Conservation (phyloP, 75 land plant genomes). For the Sequoia sempervirens region DNA sequence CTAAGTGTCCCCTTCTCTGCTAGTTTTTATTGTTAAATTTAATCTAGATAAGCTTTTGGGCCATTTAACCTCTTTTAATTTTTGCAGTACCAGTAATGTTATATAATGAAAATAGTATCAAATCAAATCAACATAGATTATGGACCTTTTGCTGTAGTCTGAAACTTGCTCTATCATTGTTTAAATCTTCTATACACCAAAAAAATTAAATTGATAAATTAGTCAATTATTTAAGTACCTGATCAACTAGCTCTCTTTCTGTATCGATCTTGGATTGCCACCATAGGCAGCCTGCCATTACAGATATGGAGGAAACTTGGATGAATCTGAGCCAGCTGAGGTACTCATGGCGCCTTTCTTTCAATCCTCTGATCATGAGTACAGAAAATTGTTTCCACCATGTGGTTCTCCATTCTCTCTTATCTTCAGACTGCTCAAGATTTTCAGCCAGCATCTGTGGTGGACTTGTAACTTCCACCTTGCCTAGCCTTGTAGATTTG, state of each 20-base stretch:
- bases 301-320: slow-evolving; percentile 32
- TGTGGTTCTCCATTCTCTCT: slow-evolving; percentile 32
- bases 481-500: slow-evolving; percentile 10
- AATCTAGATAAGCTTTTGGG: background rate
- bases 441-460: background rate
- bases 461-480: background rate
- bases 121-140: background rate
- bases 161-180: background rate
- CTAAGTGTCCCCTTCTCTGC: background rate
- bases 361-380: slow-evolving; percentile 42
- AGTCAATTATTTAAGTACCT: background rate
- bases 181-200: background rate
- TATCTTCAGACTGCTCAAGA: background rate
- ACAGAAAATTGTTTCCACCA: slow-evolving; percentile 59
- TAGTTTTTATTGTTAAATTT: background rate
- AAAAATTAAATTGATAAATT: background rate
- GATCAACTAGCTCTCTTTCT: background rate
- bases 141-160: background rate
- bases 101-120: background rate
- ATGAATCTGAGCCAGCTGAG: slow-evolving; percentile 30
- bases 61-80: background rate
- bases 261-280: slow-evolving; percentile 27
- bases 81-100: background rate
- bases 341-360: slow-evolving; percentile 57
- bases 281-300: slow-evolving; percentile 49